Evolutionary conservation across 2,329 filamentous ascomycete species (phyloP), one percentile per base, ranked within the genome.

Genomic region (Trichoderma sp.): DNA sequence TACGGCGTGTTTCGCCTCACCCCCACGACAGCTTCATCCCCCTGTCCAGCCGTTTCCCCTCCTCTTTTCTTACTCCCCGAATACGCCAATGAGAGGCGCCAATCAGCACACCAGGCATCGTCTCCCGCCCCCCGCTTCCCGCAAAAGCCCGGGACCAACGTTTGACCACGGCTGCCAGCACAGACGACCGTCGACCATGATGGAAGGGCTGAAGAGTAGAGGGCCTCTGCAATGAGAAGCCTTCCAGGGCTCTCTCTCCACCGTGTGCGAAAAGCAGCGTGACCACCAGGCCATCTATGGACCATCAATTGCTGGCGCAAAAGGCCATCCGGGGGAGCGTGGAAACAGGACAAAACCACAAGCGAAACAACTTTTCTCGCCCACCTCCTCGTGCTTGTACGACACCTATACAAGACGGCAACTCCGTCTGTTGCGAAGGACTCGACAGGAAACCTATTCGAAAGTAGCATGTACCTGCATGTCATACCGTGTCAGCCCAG

Each of bases 401-500:
- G 43, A 19, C 43, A 45, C 17, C 24, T 51, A 17, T 28, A 12
- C 39, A 41, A 12, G 24, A 28, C 41, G 54, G 17, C 41, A n/a
- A 15, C 55, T 34, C 52, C n/a, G 30, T 43, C 34, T 26, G 19
- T 43, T n/a, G 34, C 34, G 15, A 56, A 39, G 34, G 12, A 24
- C 21, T 24, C 21, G 21, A 39, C 12, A 14, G 34, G 10, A 39
- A 14, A 12, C 12, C 34, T 14, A 5, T 39, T 4, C 26, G 41
- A 21, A 6, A n/a, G 39, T 9, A 56, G 34, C 30, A 21, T 43
- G 52, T 56, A 43, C 39, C 52, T 56, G 52, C 52, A 41, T 56
- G 52, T 56, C 21, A 56, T 28, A 24, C 39, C 14, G 39, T 56
- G 58, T 61, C 39, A 61, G 58, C 58, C 52, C 58, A 61, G 58